Percentiles rank a stretch among this genome's conserved stretches.
These are phyloP conservation scores for Citrus inodora DNA, from an alignment of 345 rosid genomes.

Conservation along the genomic window DNA sequence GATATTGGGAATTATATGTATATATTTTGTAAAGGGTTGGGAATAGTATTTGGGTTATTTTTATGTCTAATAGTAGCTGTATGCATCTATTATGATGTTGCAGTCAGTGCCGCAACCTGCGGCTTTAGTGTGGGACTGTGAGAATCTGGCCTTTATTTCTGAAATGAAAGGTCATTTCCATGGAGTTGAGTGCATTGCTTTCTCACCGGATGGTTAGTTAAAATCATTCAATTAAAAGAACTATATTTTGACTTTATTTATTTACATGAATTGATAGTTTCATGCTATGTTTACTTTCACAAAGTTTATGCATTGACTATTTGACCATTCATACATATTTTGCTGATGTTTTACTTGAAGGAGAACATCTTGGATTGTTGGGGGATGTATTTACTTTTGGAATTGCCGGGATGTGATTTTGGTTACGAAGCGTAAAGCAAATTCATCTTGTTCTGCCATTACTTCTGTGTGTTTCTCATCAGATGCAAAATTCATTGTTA, in stretches of 20 bases:
- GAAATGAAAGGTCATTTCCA: conserved; percentile 75
- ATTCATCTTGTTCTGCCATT: conserved; percentile 50
- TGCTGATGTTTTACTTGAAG: conserved; percentile 22
- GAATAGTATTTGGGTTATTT: neutral
- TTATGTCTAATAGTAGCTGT: neutral
- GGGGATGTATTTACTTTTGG: conserved; percentile 77
- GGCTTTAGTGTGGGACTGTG: conserved; percentile 69
- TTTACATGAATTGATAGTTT: neutral
- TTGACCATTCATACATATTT: neutral
- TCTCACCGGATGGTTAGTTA: conserved; percentile 75
- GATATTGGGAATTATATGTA: too few relatives aligned
- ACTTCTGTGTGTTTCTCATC: conserved; percentile 64
- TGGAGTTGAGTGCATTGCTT: conserved; percentile 72
- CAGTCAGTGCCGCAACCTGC: conserved; percentile 75
- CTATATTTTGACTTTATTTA: neutral
- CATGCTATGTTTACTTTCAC: too few relatives aligned
- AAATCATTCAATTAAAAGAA: neutral
- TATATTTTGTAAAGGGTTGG: neutral
- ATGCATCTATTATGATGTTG: conserved; percentile 28
- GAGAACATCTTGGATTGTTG: conserved; percentile 73
- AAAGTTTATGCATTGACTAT: neutral
- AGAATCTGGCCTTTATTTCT: conserved; percentile 41
- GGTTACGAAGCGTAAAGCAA: conserved; percentile 69
- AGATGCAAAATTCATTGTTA: conserved; percentile 56
- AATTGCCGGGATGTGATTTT: conserved; percentile 57